These are phyloP conservation scores for Zasmidium cellare DNA, from an alignment of 2,329 filamentous ascomycete species.

Conservation along the genomic window DNA sequence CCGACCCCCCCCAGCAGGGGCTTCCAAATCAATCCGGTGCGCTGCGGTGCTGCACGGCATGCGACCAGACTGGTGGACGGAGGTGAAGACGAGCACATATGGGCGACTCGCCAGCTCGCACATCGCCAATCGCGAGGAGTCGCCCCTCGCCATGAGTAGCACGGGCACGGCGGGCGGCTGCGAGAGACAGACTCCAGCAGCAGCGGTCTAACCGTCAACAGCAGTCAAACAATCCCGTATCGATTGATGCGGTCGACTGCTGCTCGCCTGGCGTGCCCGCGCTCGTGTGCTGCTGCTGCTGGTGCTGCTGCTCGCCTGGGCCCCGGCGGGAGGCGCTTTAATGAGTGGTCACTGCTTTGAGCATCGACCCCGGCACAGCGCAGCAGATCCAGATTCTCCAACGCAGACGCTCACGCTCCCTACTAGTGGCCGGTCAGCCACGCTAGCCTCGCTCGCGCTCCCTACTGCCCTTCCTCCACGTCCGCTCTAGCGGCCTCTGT, in stretches of 20 bases:
- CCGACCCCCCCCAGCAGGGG: slow-evolving; percentile 10
- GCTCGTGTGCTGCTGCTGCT: no score
- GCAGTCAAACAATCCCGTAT: no score
- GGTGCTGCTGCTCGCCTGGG: slow-evolving; percentile 5
- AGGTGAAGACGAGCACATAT: neutral
- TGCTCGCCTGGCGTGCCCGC: no score
- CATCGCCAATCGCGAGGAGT: no score
- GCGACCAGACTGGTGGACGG: neutral
- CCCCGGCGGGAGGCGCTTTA: slow-evolving; percentile 10
- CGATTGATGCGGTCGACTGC: no score
- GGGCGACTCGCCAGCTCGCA: no score
- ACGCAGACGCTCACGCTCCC: slow-evolving; percentile 22
- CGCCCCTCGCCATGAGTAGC: no score
- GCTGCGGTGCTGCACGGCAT: slow-evolving; percentile 2
- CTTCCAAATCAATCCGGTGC: slow-evolving; percentile 19
- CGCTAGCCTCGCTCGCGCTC: slow-evolving; percentile 26
- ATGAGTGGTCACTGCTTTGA: slow-evolving; percentile 27
- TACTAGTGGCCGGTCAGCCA: slow-evolving; percentile 25
- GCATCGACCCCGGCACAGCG: slow-evolving; percentile 23
- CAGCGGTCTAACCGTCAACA: no score
- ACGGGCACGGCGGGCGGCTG: neutral
- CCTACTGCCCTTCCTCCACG: no score
- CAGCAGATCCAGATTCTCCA: slow-evolving; percentile 30
- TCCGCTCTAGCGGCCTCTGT: slow-evolving; percentile 25
- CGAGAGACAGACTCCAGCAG: neutral